Base-by-base conservation (phyloP, 768 basidiomycete genomes). In the Russula earlei region DNA sequence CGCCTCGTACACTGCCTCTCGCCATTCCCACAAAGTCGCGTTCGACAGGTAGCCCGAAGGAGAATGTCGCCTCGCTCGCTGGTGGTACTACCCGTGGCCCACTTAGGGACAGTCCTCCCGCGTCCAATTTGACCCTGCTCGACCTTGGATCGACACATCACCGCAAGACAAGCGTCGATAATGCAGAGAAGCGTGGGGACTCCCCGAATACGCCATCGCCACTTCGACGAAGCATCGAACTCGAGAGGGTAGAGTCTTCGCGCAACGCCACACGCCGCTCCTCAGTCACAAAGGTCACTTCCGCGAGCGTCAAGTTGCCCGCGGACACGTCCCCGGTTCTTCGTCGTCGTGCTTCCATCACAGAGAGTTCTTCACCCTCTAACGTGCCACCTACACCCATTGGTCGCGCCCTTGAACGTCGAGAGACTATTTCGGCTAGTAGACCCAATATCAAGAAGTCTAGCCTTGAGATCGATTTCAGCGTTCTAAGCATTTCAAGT, bases 151-250 rank as follows among this genome's bases (percentile, higher is more conserved):
- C 70, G 45, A 66, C 66, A 56, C 67, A 72, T 51, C 81, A 81
- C 51, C 81, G 80, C 36, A 76, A 79, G 62, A 71, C 71, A 17
- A 73, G 69, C 33, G 64, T 66, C 19, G 55, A 63, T 67, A 71
- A 63, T 49, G 61, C 68, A 44, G 82, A 84, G 44, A 79, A 74
- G 59, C 76, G 73, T 19, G 71, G 77, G 24, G 78, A 81, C 29
- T 80, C 79, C 8, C 71, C 78, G 1, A 77, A 82, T 60, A 65
- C 66, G n/a, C 74, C 82, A 6, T 84, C 85, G 11, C 82, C 85
- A 0, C 74, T 72, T 60, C 80, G 82, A 20, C 85, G 79, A 68
- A 70, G 76, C 49, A 59, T 75, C 37, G 85, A 87, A 55, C 70
- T 84, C 34, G 82, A 80, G 12, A 68, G 70, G 19, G 68, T 76